A percentile compares a stretch with the other conserved stretches of the same genome.
These are phyloP conservation scores for Adenanthera pavonina DNA, from an alignment of 306 rosid species.

Conservation along the genomic window DNA sequence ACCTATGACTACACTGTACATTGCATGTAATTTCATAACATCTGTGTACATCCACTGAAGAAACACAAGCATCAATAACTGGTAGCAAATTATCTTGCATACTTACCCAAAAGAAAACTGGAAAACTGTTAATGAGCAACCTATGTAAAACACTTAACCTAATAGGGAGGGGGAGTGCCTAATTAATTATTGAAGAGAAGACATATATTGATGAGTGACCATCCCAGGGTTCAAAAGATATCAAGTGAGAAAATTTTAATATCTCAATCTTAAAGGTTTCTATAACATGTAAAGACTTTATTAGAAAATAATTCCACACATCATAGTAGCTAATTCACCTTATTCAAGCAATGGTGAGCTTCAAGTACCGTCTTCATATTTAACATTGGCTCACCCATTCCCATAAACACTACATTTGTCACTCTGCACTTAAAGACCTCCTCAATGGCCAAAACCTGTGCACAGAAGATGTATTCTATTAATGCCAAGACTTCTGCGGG, in stretches of 20 bases:
- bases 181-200: conserved; percentile 16
- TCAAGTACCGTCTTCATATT: conserved; percentile 86
- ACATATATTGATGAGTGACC: neutral
- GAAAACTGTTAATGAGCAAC: neutral
- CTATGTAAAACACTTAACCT: conserved; percentile 26
- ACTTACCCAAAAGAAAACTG: neutral
- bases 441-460: conserved; percentile 93
- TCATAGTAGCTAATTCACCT: conserved; percentile 55
- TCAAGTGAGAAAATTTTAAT: conserved; percentile 20
- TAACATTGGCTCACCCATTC: conserved; percentile 99
- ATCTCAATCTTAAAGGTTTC: conserved; percentile 20
- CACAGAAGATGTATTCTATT: conserved; percentile 28
- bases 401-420: conserved; percentile 96
- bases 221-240: conserved; percentile 3
- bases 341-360: conserved; percentile 91
- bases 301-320: conserved; percentile 21
- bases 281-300: conserved; percentile 6
- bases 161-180: neutral
- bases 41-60: neutral
- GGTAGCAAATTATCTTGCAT: conserved; percentile 13
- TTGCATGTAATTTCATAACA: conserved; percentile 1
- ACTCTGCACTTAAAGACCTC: conserved; percentile 89
- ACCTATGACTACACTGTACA: neutral
- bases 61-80: conserved; percentile 3
- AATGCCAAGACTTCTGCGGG: neutral